Base-by-base conservation (phyloP, 345 rosid species). In the Psidium friedrichsthalianum region DNA sequence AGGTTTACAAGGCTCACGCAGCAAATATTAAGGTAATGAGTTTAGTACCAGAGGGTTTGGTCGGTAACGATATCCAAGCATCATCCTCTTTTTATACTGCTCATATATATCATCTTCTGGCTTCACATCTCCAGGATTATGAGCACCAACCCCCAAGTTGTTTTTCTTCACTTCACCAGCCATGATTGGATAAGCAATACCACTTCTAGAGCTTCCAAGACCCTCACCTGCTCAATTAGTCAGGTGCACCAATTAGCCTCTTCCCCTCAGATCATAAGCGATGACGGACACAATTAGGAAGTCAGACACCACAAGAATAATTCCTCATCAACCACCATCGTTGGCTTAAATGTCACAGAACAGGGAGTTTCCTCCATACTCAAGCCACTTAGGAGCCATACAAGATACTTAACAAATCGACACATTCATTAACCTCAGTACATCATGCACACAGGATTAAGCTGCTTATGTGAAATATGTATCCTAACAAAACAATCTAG, bases 81-180 rank as follows among this genome's bases (percentile, higher is more conserved):
- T 97, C 99, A 97, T 97, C 56, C 99, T 94, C 95, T 97, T 97
- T 95, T 97, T 97, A 85, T 97, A 97, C 89, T 96, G 99, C 90
- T 97, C 99, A 57, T 97, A 97, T 88, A 96, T 96, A 88, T 98
- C 99, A 90, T 98, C 99, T 0, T 98, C 98, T 36, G 98, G 54
- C 27, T 90, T 90, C 88, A 98, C 99, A 82, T 98, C 99, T 55
- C 99, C 99, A 24, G 99, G 99, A 53, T 93, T 87, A 8, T 93
- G 91, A 88, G 99, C 99, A 82, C 99, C 99, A 83, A 98, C 96
- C 83, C 99, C 99, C 94, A 98, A 90, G 87, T 98, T 88, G 89
- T 98, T 91, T 86, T 89, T 92, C 93, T 98, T 98, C 59, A 98
- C 91, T 86, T 94, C 91, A 56, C 99, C 98, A 42, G 98, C 98